These are phyloP conservation scores for Barnettozyma vustinii DNA, from an alignment of 805 yeast genomes.

Conservation along the genomic window DNA sequence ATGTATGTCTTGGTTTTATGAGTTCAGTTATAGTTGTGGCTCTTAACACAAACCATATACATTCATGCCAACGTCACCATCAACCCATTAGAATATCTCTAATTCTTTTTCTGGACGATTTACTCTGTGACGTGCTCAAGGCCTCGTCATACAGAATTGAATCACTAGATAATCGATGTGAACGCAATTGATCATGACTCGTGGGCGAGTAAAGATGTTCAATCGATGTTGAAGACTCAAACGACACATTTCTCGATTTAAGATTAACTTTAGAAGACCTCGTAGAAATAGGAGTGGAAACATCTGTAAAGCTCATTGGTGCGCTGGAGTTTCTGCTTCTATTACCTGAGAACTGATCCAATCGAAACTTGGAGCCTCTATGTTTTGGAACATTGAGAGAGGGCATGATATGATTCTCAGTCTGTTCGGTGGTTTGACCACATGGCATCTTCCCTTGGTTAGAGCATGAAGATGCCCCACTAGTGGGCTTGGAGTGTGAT, in stretches of 20 bases:
- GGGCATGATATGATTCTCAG: not conserved
- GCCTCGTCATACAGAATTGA: not conserved
- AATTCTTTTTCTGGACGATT: not conserved
- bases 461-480: not conserved
- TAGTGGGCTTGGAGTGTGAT: not conserved
- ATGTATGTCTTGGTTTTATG: not conserved
- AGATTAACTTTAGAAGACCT: not conserved
- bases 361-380: not conserved
- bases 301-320: not conserved
- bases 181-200: not conserved
- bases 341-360: not conserved
- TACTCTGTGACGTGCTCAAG: not conserved
- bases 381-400: slow-evolving; percentile 1
- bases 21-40: not conserved
- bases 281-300: not conserved
- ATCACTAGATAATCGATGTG: not conserved
- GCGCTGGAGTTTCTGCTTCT: slow-evolving; percentile 1
- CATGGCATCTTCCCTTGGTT: not conserved
- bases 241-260: slow-evolving; percentile 6
- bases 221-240: not conserved
- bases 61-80: not conserved
- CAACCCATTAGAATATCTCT: not conserved
- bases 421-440: not conserved
- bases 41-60: not conserved
- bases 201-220: not conserved